Conservation (phyloP, 805 yeast genomes). For the Candida berthetii region DNA sequence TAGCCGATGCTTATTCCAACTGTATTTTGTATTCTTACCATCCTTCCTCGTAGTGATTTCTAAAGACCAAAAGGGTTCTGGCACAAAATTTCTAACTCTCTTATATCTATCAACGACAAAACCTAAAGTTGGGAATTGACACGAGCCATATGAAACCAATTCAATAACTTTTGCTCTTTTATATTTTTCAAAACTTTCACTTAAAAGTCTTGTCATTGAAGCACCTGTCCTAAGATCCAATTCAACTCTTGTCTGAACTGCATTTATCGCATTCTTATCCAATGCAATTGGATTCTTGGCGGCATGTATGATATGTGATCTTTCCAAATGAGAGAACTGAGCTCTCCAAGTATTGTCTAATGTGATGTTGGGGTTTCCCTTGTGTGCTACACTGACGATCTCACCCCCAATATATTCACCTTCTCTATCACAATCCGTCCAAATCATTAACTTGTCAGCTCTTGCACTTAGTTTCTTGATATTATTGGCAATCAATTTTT, state of each 20-base stretch:
- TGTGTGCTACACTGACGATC: conserved; percentile 62
- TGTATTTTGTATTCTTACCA: conserved; percentile 33
- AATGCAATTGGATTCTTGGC: conserved; percentile 61
- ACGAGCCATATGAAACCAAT: conserved; percentile 75
- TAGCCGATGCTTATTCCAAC: conserved; percentile 69
- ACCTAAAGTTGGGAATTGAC: conserved; percentile 96
- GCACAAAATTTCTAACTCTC: conserved; percentile 61
- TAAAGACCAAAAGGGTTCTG: conserved; percentile 80
- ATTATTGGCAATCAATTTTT: conserved; percentile 51
- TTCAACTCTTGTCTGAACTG: conserved; percentile 83
- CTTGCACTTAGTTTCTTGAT: conserved; percentile 57
- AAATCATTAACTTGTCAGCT: conserved; percentile 70
- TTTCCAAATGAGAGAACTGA: conserved; percentile 80
- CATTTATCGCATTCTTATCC: conserved; percentile 67
- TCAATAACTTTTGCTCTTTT: conserved; percentile 8
- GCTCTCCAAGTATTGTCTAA: conserved; percentile 62
- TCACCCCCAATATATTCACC: conserved; percentile 93
- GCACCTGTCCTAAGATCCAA: conserved; percentile 86
- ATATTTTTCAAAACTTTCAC: conserved; percentile 38
- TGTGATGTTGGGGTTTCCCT: conserved; percentile 36
- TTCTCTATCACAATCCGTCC: conserved; percentile 99
- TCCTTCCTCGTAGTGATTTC: conserved; percentile 43
- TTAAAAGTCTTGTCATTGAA: conserved; percentile 78
- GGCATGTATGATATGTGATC: conserved; percentile 66
- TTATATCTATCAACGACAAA: conserved; percentile 90